Percentiles rank a stretch among this genome's conserved stretches.
Evolutionary conservation across 2,329 filamentous ascomycete species (phyloP).

Genomic region (Magnaporthiopsis incrustans): DNA sequence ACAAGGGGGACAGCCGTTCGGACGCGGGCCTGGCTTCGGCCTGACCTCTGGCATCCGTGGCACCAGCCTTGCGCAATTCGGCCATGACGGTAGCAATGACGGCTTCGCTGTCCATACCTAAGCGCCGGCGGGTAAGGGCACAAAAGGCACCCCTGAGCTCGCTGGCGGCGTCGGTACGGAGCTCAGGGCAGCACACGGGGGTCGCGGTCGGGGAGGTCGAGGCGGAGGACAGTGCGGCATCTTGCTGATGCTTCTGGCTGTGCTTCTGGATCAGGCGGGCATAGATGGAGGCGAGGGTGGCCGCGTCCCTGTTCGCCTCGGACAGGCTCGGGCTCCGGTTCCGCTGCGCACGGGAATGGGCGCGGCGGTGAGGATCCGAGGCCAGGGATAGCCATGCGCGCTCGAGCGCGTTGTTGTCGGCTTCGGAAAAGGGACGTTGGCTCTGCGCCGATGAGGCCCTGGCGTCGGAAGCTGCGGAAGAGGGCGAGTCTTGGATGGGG

Average conservation of each 20-base stretch:
- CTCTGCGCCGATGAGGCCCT: slow-evolving; percentile 36
- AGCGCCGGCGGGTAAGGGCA: slow-evolving; percentile 34
- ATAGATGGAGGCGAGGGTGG: slow-evolving; percentile 31
- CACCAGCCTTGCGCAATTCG: slow-evolving; percentile 12
- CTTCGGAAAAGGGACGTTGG: slow-evolving; percentile 67
- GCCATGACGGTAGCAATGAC: slow-evolving; percentile 39
- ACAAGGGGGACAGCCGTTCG: background rate
- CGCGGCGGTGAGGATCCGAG: slow-evolving; percentile 36
- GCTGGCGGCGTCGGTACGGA: slow-evolving; percentile 37
- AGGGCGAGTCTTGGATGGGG: slow-evolving; percentile 79
- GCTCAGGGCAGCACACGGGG: slow-evolving; percentile 39
- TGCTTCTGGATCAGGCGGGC: slow-evolving; percentile 37
- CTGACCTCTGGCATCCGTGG: background rate
- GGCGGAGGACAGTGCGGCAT: slow-evolving; percentile 41
- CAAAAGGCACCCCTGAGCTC: slow-evolving; percentile 44
- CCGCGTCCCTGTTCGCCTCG: slow-evolving; percentile 25
- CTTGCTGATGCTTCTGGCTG: slow-evolving; percentile 33
- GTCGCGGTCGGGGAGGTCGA: slow-evolving; percentile 17
- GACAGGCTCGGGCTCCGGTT: slow-evolving; percentile 24
- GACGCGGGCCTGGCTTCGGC: background rate
- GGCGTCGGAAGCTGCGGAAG: slow-evolving; percentile 42
- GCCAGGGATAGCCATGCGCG: slow-evolving; percentile 63
- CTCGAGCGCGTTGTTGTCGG: slow-evolving; percentile 74
- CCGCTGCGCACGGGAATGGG: slow-evolving; percentile 33
- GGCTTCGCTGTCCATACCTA: slow-evolving; percentile 31